Evolutionary conservation across 2,329 filamentous ascomycete genomes (phyloP), one percentile per base, ranked within the genome.

Genomic region (Coniella lustricola): DNA sequence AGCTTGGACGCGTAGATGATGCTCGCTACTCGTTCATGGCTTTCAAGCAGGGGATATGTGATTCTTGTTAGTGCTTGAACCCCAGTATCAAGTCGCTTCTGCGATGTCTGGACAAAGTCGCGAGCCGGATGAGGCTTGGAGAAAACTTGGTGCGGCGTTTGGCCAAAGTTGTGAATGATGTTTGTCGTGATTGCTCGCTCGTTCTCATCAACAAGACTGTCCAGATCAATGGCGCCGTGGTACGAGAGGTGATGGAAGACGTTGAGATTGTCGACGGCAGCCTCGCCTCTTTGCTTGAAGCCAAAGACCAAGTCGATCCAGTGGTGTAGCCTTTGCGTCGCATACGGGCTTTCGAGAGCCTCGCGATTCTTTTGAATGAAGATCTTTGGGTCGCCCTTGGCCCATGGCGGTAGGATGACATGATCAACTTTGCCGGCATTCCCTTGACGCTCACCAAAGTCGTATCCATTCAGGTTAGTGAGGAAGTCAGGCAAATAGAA

Each of bases 261-360:
- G 59, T 98, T 98, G 35, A 91, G 81, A 17, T 84, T 87, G 55
- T 97, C 91, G 1, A 96, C 75, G 0, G 93, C 93, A 3, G 90
- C 87, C 49, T 97, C 91, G 31, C 93, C 93, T 45, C 87, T 84
- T 65, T 98, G 94, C 67, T 97, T 96, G 65, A 76, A 86, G 0
- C 93, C 93, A 64, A 98, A 98, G 4, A 98, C 79, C 3, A 98
- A 74, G 61, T 98, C 93, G 50, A 98, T 95, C 93, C 93, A 98
- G 55, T 86, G 79, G 61, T 97, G 90, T 14, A 98, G 70, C 56
- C 93, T 83, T 62, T 87, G 81, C 60, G 87, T 95, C 32, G 98
- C 91, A 57, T 94, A 87, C 0, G 90, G 87, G 55, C 90, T 95
- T 63, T 98, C 93, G 1, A 98, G 70, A 1, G 93, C 93, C 65